A percentile compares a stretch with the other conserved stretches of the same genome.
Evolutionary conservation across 1,284 basidiomycete genomes (phyloP).

Genomic region (Pascua guehoae): DNA sequence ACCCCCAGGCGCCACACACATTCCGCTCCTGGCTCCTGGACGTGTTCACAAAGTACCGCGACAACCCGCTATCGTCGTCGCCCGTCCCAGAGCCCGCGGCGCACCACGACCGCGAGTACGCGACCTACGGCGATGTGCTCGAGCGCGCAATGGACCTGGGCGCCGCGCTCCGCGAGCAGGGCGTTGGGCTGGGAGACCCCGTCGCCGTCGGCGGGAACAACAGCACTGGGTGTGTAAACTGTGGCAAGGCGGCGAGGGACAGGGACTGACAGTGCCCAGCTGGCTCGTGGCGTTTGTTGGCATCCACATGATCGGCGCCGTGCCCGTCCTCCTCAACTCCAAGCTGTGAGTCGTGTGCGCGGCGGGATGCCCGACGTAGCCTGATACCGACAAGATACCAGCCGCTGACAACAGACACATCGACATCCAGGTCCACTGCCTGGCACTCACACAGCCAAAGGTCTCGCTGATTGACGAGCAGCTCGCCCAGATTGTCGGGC

Average conservation of each 20-base stretch:
- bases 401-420: background rate
- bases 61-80: slow-evolving; percentile 13
- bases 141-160: slow-evolving; percentile 24
- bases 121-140: slow-evolving; percentile 30
- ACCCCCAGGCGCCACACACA: slow-evolving; percentile 29
- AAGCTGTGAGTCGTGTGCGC: slow-evolving; percentile 25
- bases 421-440: slow-evolving; percentile 19
- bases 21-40: slow-evolving; percentile 23
- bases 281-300: slow-evolving; percentile 35
- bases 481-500: background rate
- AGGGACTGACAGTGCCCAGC: background rate
- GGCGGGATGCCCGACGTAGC: too few relatives aligned
- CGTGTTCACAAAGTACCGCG: slow-evolving; percentile 23
- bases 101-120: slow-evolving; percentile 14
- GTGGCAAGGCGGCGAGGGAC: background rate
- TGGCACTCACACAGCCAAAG: slow-evolving; percentile 23
- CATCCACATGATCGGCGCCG: slow-evolving; percentile 34
- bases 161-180: slow-evolving; percentile 31
- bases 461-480: slow-evolving; percentile 32
- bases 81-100: slow-evolving; percentile 5
- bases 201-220: slow-evolving; percentile 41
- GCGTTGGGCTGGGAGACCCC: slow-evolving; percentile 27
- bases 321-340: slow-evolving; percentile 34
- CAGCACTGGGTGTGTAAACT: background rate
- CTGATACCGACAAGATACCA: too few relatives aligned